Evolutionary conservation across 345 rosid species (phyloP), one percentile per base, ranked within the genome.

Genomic region (Tarenaya hassleriana): DNA sequence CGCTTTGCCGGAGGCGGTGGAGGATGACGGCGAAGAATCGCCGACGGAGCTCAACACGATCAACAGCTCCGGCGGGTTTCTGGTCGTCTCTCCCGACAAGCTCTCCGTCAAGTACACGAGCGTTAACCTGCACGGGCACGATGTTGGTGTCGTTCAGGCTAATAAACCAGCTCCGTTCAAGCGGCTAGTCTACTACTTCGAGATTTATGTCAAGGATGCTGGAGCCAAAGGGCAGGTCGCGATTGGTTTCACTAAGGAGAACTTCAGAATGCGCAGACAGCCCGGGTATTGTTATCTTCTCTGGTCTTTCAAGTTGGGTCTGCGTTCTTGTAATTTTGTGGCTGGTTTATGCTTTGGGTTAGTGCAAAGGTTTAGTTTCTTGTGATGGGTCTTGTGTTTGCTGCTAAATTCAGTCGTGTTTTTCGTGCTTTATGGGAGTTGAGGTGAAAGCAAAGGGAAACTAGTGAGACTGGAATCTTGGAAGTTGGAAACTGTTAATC

Each of bases 31-130:
- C 0, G 96, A 86, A 64, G 92, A 77, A 47, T 68, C 53, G 14
- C 98, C 96, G 9, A 80, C 82, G 54, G 95, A 88, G 75, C 82
- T 92, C 16, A 92, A 88, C 73, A 81, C 97, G 19, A 61, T 81
- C 58, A 92, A 88, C 64, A 75, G 91, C 67, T 83, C 95, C 9
- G 91, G 88, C 43, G 95, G 97, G 38, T 92, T 88, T 60, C 70
- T 80, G 40, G 70, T 83, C 19, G 88, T 92, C 45, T 73, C 91
- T 51, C 77, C 82, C 10, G 95, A 88, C 56, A 88, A 92, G 73
- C 77, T 88, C 34, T 73, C 88, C 16, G 73, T 88, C 16, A 92
- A 83, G 72, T 88, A 92, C 68, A 68, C 86, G 8, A 64, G 34
- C 49, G 74, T 68, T 59, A 50, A 66, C 42, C 83, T 69, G 27